A percentile compares a stretch with the other conserved stretches of the same genome.
These are phyloP conservation scores for Populus tremula DNA, from an alignment of 345 rosid species.

Conservation along the genomic window DNA sequence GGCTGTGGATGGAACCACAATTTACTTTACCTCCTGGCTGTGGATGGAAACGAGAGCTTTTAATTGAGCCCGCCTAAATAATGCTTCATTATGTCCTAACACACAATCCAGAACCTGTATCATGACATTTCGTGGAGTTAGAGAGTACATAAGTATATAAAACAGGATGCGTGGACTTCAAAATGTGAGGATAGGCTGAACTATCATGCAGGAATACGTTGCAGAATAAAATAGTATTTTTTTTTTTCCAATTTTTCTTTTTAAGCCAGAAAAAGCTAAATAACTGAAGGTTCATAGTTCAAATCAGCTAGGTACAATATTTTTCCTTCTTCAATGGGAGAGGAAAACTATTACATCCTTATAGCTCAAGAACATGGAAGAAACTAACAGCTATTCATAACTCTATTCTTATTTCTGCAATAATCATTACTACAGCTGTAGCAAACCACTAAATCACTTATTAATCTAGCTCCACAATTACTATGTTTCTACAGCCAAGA, in stretches of 20 bases:
- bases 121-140: constrained; percentile 5
- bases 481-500: not conserved
- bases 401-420: not conserved
- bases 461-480: not conserved
- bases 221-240: not conserved
- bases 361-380: not conserved
- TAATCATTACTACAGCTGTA: not conserved
- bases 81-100: constrained; percentile 84
- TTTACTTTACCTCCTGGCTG: constrained; percentile 63
- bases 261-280: not conserved
- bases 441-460: not conserved
- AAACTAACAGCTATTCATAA: not conserved
- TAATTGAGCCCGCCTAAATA: constrained; percentile 92
- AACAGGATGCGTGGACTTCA: not conserved
- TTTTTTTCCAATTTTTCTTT: not conserved
- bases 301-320: not conserved
- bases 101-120: constrained; percentile 77
- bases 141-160: not conserved
- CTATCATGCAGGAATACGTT: not conserved
- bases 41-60: constrained; percentile 96
- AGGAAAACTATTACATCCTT: not conserved
- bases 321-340: not conserved
- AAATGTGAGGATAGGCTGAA: not conserved
- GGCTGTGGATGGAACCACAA: constrained; percentile 62
- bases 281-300: not conserved